phyloP scores from a whole-genome alignment of 192 early-diverging fungal genomes.

The Spizellomyces sp. region DNA sequence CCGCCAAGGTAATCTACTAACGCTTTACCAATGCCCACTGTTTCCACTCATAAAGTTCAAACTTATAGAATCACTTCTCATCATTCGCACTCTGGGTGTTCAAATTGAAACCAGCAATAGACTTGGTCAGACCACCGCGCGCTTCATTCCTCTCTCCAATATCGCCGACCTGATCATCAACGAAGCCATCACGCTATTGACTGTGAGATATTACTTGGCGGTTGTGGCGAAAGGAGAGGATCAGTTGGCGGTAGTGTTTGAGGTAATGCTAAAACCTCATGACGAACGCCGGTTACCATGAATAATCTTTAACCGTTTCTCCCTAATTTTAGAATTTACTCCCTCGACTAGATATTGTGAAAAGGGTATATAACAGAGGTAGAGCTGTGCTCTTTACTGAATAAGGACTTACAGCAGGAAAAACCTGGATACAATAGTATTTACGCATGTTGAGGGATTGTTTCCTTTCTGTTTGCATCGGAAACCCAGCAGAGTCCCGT shows the following conservation, averaged over 20 bases:
- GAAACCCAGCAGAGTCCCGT: too few relatives aligned
- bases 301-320: background rate
- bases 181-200: slow-evolving; percentile 73
- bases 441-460: too few relatives aligned
- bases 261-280: slow-evolving; percentile 44
- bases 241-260: slow-evolving; percentile 70
- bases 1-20: background rate
- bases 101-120: slow-evolving; percentile 62
- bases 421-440: too few relatives aligned
- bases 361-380: background rate
- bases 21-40: background rate
- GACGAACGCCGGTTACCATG: background rate
- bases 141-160: slow-evolving; percentile 67
- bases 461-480: too few relatives aligned
- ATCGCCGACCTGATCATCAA: slow-evolving; percentile 75
- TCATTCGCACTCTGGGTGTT: slow-evolving; percentile 69
- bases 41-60: background rate
- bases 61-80: slow-evolving; percentile 62
- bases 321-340: background rate
- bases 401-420: too few relatives aligned
- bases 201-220: slow-evolving; percentile 73
- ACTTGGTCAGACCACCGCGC: slow-evolving; percentile 46
- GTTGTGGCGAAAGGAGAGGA: slow-evolving; percentile 64
- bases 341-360: background rate
- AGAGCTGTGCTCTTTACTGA: too few relatives aligned